Evolutionary conservation across 208 protist genomes (phyloP), one percentile per base, ranked within the genome.

Genomic region (Trichomonas tenax): DNA sequence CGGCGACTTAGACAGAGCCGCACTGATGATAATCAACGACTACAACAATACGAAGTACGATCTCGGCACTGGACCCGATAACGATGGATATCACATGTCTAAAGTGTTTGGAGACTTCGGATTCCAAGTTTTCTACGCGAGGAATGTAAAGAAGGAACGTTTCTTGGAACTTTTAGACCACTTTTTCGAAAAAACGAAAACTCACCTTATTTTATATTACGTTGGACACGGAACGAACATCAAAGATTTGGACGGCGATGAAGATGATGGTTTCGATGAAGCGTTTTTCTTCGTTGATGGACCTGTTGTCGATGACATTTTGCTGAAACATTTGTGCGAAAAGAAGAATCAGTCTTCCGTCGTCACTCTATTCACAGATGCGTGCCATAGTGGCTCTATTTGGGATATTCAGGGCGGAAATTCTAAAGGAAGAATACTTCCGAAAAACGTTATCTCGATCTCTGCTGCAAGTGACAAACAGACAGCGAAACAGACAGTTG

Each of bases 191-290:
- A 51, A 51, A 6, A 58, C 44, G 0, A 48, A 48, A 48, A 40
- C 14, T 3, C 4, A 48, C 10, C 31, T 93, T 2, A 6, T 51
- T 38, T 40, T 93, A 17, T 93, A 58, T 31, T 93, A 93, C 86
- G 44, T 44, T 31, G 86, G 86, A 34, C 86, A 93, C 46, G 86
- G 86, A 17, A 44, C 86, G 6, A 38, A 26, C 26, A 34, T 58
- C 15, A 34, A 48, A 38, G 86, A 93, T 38, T 34, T 41, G 0
- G 0, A n/a, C 31, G 86, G 86, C 51, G 86, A 93, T 51, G 86
- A 93, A 93, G 86, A 93, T 38, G 86, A 93, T 51, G 86, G 44
- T 17, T 51, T n/a, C 38, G 86, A 93, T 51, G 86, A 93, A 51
- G 6, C 23, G 0, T 8, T 93, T 9, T 8, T 93, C 36, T 93